phyloP scores from a whole-genome alignment of 1,139 yeast species.

The Neolecta irregularis region DNA sequence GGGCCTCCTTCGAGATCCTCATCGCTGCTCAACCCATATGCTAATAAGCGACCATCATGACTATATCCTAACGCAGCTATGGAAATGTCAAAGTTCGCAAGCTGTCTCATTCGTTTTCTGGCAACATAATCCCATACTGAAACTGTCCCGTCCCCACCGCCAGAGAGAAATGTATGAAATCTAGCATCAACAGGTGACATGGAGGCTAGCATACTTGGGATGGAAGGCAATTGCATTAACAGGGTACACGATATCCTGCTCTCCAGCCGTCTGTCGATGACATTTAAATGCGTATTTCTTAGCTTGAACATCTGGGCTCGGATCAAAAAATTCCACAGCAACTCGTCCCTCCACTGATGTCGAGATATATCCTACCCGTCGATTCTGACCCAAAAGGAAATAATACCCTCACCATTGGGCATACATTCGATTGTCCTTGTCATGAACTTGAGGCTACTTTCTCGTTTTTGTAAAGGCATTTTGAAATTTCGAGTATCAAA shows the following conservation, averaged over 20 bases:
- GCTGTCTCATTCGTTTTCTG: constrained; percentile 46
- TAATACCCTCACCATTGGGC: constrained; percentile 32
- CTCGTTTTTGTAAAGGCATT: constrained; percentile 38
- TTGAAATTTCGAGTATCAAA: constrained; percentile 39
- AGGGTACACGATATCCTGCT: constrained; percentile 54
- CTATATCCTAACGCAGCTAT: constrained; percentile 38
- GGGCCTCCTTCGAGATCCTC: constrained; percentile 12
- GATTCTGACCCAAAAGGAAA: constrained; percentile 1
- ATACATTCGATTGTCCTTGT: constrained; percentile 45
- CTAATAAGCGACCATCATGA: constrained; percentile 28
- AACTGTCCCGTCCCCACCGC: constrained; percentile 64
- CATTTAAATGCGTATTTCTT: constrained; percentile 70
- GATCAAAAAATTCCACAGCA: constrained; percentile 57
- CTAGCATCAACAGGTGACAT: not conserved
- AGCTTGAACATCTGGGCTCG: constrained; percentile 32
- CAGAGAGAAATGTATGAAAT: constrained; percentile 44
- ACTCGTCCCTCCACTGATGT: constrained; percentile 83
- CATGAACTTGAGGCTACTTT: constrained; percentile 61
- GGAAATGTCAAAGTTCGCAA: constrained; percentile 35
- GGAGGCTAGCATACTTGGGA: constrained; percentile 18
- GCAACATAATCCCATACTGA: constrained; percentile 63
- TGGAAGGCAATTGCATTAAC: constrained; percentile 54
- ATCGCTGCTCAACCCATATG: constrained; percentile 29
- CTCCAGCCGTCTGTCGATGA: constrained; percentile 41
- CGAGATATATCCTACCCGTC: constrained; percentile 44